Base-by-base conservation (phyloP, 352 stramenopile genomes). In the Phytophthora niederhauseri region DNA sequence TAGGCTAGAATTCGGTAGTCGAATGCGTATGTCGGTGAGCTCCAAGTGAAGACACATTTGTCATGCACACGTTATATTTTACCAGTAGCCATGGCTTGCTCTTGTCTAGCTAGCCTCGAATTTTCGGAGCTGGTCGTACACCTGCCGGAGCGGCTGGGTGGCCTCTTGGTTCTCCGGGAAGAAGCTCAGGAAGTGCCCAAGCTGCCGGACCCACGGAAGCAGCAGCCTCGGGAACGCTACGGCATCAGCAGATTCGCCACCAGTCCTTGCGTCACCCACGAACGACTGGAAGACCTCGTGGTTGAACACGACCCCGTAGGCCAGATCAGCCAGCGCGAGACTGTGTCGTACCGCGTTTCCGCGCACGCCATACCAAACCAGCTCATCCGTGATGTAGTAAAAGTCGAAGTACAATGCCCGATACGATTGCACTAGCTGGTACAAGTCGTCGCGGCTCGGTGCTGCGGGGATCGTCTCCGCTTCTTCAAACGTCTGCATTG, bases 371-470 rank as follows among this genome's bases (percentile, higher is more conserved):
- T 95, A 93, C 89, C 87, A 96, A 43, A 95, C 85, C 34, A 96
- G 71, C 63, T 96, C 89, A 72, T 96, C 89, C 12, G 87, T 96
- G 73, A 96, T 95, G 82, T 96, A 96, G 77, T 94, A 96, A 52
- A 96, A 96, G 64, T 96, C 89, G 53, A 96, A 96, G 71, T 95
- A 96, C 43, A 96, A 63, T 52, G 85, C 85, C 3, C 87, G 89
- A 71, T 94, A 96, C 24, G 81, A 89, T 30, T 92, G 86, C 60
- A 94, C 72, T 20, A 94, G 52, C 45, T 89, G 82, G 28, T 84
- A 85, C 12, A 92, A 41, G 4, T 77, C 70, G 51, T 91, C 82
- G 28, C 80, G 77, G 20, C 70, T 71, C 2, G 64, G 51, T 26
- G 56, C 41, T 26, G 38, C 26, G 22, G 74, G 68, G 34, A 71